A percentile compares a stretch with the other conserved stretches of the same genome.
Conservation (phyloP, 495 filamentous ascomycete genomes). For the Amorphotheca resinae region DNA sequence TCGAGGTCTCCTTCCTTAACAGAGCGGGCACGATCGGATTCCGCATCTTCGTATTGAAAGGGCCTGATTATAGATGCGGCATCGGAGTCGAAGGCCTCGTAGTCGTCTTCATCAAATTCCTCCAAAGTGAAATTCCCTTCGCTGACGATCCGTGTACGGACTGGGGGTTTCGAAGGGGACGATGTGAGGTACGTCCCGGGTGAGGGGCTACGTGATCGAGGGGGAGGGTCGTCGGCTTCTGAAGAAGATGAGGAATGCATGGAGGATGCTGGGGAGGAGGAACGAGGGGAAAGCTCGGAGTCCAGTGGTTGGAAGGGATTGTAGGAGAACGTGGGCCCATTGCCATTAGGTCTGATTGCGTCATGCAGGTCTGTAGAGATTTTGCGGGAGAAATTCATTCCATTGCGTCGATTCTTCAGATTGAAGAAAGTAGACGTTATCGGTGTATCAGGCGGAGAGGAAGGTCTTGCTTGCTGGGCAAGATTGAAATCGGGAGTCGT, state of each 20-base stretch:
- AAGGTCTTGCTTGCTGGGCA: constrained; percentile 33
- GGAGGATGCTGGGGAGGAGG: constrained; percentile 29
- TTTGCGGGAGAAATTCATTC: constrained; percentile 8
- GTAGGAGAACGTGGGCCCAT: constrained; percentile 31
- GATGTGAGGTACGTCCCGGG: neutral
- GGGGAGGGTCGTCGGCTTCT: constrained; percentile 1
- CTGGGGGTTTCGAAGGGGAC: neutral
- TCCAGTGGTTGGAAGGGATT: constrained; percentile 27
- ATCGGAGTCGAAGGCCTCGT: constrained; percentile 15
- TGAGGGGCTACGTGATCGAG: constrained; percentile 13
- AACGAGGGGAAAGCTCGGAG: constrained; percentile 36
- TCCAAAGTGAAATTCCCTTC: constrained; percentile 19
- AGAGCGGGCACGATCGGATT: constrained; percentile 12
- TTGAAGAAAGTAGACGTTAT: constrained; percentile 20
- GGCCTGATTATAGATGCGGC: constrained; percentile 17
- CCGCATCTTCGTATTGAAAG: constrained; percentile 19
- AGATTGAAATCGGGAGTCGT: constrained; percentile 31
- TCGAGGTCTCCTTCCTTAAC: constrained; percentile 10
- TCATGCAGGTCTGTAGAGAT: neutral
- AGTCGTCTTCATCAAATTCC: constrained; percentile 16
- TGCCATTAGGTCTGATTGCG: constrained; percentile 26
- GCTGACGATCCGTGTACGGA: constrained; percentile 1
- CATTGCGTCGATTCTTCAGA: constrained; percentile 12
- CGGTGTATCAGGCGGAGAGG: constrained; percentile 42
- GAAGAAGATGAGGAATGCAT: constrained; percentile 1